Evolutionary conservation across 345 rosid genomes (phyloP).

Genomic region (Murraya paniculata): DNA sequence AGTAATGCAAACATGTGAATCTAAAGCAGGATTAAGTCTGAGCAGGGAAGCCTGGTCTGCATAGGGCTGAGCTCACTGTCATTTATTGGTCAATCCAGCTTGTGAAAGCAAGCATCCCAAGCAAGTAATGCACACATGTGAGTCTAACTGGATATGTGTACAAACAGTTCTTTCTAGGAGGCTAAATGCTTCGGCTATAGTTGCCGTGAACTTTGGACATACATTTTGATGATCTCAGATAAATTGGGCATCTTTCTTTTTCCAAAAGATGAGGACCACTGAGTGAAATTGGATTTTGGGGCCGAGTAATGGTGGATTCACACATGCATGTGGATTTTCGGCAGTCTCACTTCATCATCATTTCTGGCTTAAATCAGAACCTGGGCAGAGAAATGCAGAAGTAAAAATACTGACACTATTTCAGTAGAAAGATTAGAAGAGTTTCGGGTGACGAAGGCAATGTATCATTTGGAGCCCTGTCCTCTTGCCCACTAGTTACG

Average conservation of each 20-base stretch:
- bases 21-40: background rate
- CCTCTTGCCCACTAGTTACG: background rate
- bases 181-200: background rate
- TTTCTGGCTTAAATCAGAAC: slow-evolving; percentile 18
- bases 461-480: slow-evolving; percentile 15
- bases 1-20: too few relatives aligned
- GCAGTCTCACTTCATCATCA: slow-evolving; percentile 1
- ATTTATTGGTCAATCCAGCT: background rate
- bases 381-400: slow-evolving; percentile 29
- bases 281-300: slow-evolving; percentile 5
- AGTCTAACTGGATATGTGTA: slow-evolving; percentile 6
- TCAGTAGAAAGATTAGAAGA: slow-evolving; percentile 15
- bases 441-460: background rate
- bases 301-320: background rate
- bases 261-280: slow-evolving; percentile 29
- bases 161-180: slow-evolving; percentile 2
- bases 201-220: background rate
- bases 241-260: background rate
- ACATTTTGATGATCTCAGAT: background rate
- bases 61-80: slow-evolving; percentile 12
- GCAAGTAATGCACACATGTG: slow-evolving; percentile 21
- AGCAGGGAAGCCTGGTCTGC: slow-evolving; percentile 8
- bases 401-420: slow-evolving; percentile 24
- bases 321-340: background rate
- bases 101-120: slow-evolving; percentile 1